Evolutionary conservation across 352 stramenopile genomes (phyloP).

Genomic region (Pythium phragmitis): DNA sequence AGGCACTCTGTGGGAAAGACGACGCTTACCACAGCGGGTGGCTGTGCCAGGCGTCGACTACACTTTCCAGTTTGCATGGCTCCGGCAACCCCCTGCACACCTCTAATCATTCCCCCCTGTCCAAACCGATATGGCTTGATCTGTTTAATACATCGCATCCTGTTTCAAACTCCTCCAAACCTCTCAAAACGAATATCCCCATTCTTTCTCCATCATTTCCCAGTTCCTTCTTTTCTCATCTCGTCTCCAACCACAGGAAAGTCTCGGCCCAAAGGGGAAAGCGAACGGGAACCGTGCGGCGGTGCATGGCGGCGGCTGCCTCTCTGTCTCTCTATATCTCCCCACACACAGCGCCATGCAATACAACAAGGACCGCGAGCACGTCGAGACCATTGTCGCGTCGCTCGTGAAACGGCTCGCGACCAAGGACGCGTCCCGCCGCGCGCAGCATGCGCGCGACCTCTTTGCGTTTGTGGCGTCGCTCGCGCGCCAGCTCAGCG

Average conservation of each 20-base stretch:
- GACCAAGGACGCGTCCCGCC: constrained; percentile 35
- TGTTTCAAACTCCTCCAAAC: neutral
- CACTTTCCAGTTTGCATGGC: constrained; percentile 22
- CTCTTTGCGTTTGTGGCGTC: constrained; percentile 62
- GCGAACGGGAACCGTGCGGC: too few relatives aligned
- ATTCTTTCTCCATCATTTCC: neutral
- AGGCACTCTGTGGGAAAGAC: neutral
- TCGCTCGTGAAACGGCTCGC: constrained; percentile 66
- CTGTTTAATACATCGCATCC: neutral
- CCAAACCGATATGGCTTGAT: neutral
- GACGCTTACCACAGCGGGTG: neutral
- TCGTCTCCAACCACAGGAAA: neutral
- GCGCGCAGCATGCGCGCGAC: constrained; percentile 48
- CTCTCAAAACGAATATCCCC: neutral
- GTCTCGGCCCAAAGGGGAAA: neutral
- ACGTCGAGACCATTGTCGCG: constrained; percentile 55
- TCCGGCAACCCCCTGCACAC: neutral
- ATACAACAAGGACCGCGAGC: constrained; percentile 59
- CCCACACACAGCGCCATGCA: constrained; percentile 17
- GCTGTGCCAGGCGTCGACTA: constrained; percentile 18
- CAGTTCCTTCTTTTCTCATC: neutral
- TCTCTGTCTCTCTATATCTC: neutral
- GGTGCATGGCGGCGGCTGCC: neutral
- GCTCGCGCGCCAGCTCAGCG: constrained; percentile 70
- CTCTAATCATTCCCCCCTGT: neutral